These are phyloP conservation scores for Leccinum cinnamomeum DNA, from an alignment of 1,284 basidiomycete species.

Conservation along the genomic window DNA sequence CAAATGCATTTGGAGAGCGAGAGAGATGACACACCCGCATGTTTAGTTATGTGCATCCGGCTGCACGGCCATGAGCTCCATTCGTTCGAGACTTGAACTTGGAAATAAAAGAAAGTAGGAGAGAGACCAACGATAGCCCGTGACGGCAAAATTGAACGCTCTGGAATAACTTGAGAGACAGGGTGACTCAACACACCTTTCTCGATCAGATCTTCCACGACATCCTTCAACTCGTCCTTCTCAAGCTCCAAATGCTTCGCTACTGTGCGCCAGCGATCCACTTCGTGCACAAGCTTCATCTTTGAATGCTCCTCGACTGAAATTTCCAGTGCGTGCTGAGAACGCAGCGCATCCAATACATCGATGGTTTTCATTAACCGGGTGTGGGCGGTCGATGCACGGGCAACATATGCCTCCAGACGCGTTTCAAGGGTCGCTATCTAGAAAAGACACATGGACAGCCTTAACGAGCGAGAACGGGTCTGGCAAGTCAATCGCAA, in stretches of 20 bases:
- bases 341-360: conserved; percentile 47
- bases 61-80: conserved; percentile 53
- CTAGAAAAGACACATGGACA: conserved; percentile 26
- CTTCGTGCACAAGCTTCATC: conserved; percentile 39
- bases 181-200: conserved; percentile 47
- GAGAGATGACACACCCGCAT: conserved; percentile 43
- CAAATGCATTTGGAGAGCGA: conserved; percentile 10
- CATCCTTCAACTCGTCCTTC: conserved; percentile 53
- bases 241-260: conserved; percentile 46
- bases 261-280: conserved; percentile 37
- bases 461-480: neutral
- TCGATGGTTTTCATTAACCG: conserved; percentile 53
- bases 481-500: conserved; percentile 1
- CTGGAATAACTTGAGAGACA: neutral
- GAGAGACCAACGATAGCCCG: neutral
- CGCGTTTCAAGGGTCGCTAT: conserved; percentile 40
- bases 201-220: conserved; percentile 51
- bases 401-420: conserved; percentile 42
- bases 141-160: conserved; percentile 4
- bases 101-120: neutral
- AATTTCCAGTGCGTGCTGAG: conserved; percentile 45
- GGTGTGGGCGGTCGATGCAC: conserved; percentile 47
- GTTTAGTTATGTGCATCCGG: conserved; percentile 44
- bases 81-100: conserved; percentile 56
- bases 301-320: conserved; percentile 37